These are phyloP conservation scores for Mycena rebaudengoi DNA, from an alignment of 768 basidiomycete genomes.

Conservation along the genomic window DNA sequence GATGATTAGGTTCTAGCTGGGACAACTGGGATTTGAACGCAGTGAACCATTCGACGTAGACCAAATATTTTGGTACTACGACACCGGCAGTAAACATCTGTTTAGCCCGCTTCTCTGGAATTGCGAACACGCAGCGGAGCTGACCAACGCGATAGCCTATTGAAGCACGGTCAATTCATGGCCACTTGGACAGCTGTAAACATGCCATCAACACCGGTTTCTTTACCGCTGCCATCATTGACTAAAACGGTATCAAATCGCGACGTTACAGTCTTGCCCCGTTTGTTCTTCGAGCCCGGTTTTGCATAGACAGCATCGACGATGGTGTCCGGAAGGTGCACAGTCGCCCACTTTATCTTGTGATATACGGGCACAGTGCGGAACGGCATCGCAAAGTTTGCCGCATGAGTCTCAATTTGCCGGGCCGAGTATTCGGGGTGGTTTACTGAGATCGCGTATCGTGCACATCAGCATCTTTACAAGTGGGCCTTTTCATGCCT, in stretches of 20 bases:
- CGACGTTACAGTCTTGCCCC: not conserved
- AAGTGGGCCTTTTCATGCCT: too few relatives aligned
- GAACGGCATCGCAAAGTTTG: not conserved
- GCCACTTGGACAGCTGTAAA: not conserved
- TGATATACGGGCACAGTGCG: not conserved
- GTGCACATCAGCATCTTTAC: too few relatives aligned
- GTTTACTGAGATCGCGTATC: not conserved
- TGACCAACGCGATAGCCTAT: not conserved
- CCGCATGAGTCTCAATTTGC: not conserved
- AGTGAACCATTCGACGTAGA: slow-evolving; percentile 22
- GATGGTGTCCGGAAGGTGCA: not conserved
- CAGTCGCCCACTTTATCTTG: not conserved
- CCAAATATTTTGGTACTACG: slow-evolving; percentile 4
- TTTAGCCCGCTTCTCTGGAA: not conserved
- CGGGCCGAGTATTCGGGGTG: not conserved
- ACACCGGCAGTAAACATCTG: not conserved
- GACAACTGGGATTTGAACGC: slow-evolving; percentile 7
- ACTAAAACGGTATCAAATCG: not conserved
- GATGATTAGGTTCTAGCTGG: slow-evolving; percentile 24
- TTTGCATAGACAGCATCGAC: not conserved
- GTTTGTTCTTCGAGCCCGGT: not conserved
- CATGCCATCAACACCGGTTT: not conserved
- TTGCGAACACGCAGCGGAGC: not conserved
- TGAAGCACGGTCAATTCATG: not conserved
- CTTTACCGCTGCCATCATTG: not conserved